phyloP scores from a whole-genome alignment of 2,329 filamentous ascomycete genomes.

The Hawksworthiomyces lignivorus region DNA sequence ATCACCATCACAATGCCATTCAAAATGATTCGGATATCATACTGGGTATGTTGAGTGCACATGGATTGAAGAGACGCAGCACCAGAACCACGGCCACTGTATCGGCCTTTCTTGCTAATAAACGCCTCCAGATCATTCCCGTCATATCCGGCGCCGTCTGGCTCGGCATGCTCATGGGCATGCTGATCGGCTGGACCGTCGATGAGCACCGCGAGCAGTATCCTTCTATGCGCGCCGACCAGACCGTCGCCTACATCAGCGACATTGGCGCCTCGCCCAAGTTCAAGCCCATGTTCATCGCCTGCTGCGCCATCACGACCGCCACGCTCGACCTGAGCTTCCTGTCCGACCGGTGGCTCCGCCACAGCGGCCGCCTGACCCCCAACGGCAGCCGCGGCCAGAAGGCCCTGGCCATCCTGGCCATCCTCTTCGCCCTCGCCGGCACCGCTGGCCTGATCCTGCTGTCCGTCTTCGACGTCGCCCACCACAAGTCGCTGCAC shows the following conservation, averaged over 20 bases:
- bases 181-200: constrained; percentile 63
- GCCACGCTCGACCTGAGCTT: constrained; percentile 78
- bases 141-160: constrained; percentile 58
- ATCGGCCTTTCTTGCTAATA: not conserved
- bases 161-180: constrained; percentile 59
- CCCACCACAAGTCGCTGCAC: constrained; percentile 59
- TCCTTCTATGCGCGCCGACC: constrained; percentile 47
- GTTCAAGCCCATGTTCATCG: constrained; percentile 72
- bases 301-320: constrained; percentile 62
- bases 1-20: too few species aligned
- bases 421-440: constrained; percentile 60
- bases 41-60: too few species aligned
- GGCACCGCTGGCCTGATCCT: constrained; percentile 77
- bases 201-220: constrained; percentile 48
- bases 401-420: constrained; percentile 53
- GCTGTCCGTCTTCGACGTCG: constrained; percentile 78
- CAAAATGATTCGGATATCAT: too few species aligned
- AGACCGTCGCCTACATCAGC: constrained; percentile 65
- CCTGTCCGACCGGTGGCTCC: constrained; percentile 72
- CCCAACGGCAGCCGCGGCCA: constrained; percentile 60
- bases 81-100: too few species aligned
- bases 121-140: constrained; percentile 53
- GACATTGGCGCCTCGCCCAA: constrained; percentile 49
- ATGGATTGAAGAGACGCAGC: too few species aligned
- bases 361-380: constrained; percentile 70